These are phyloP conservation scores for Pistacia atlantica DNA, from an alignment of 345 rosid species.

Conservation along the genomic window DNA sequence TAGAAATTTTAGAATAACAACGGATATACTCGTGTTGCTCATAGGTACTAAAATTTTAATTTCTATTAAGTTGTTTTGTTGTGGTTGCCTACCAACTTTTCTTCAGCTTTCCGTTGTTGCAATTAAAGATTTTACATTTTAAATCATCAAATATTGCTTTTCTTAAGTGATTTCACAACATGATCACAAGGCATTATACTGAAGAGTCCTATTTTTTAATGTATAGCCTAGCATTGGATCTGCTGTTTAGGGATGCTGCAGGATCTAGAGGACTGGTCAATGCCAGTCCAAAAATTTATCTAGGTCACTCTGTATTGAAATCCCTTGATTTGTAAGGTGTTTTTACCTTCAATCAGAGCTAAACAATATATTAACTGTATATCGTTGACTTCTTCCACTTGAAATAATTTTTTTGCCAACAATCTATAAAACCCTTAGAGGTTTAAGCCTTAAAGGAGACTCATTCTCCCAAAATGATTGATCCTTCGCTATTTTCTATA, in stretches of 20 bases:
- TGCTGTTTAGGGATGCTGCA: neutral
- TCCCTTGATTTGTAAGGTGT: neutral
- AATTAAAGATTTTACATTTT: neutral
- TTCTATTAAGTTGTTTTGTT: neutral
- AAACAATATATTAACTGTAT: slow-evolving; percentile 2
- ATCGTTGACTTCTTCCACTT: neutral
- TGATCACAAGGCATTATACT: neutral
- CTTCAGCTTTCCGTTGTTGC: neutral
- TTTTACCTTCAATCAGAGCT: neutral
- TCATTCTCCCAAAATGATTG: neutral
- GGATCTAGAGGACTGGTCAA: neutral
- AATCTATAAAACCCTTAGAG: neutral
- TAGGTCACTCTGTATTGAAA: neutral
- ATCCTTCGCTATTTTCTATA: neutral
- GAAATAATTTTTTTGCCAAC: neutral
- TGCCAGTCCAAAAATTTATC: neutral
- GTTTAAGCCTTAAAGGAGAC: neutral
- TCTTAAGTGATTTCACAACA: neutral
- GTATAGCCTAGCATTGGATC: neutral
- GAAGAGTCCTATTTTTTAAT: neutral
- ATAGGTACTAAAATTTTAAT: neutral
- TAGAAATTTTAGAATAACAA: neutral
- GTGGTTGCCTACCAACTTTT: neutral
- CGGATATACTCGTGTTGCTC: neutral
- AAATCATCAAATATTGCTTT: neutral